A percentile compares a stretch with the other conserved stretches of the same genome.
phyloP scores from a whole-genome alignment of 2,329 filamentous ascomycete genomes.

The Aciculosporium take region DNA sequence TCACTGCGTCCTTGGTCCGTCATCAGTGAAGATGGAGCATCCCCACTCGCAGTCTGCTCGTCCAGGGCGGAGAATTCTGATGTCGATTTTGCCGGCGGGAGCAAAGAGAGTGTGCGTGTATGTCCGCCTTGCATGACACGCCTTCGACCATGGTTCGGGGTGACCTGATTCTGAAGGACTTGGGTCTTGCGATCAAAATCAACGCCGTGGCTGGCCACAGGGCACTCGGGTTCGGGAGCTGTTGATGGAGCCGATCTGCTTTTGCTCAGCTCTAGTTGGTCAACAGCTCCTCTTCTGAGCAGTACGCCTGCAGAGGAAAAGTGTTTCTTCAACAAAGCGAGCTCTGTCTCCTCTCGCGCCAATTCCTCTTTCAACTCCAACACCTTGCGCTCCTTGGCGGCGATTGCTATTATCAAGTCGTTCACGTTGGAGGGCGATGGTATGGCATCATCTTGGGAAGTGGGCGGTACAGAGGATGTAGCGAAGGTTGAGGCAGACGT shows the following conservation, averaged over 20 bases:
- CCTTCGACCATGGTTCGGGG: conserved; percentile 31
- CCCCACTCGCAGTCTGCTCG: conserved; percentile 17
- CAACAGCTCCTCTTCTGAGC: conserved; percentile 49
- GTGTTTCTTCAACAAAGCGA: conserved; percentile 65
- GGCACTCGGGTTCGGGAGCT: conserved; percentile 17
- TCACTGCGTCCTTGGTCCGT: conserved; percentile 20
- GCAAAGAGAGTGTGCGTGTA: conserved; percentile 56
- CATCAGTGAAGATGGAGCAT: conserved; percentile 13
- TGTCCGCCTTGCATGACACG: conserved; percentile 56
- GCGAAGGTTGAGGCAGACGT: conserved; percentile 3
- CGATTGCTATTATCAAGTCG: conserved; percentile 75
- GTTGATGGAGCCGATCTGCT: conserved; percentile 3
- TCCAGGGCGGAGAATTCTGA: conserved; percentile 29
- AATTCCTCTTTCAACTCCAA: conserved; percentile 86
- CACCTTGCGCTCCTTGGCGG: conserved; percentile 80
- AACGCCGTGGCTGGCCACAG: conserved; percentile 24
- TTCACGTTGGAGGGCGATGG: conserved; percentile 39
- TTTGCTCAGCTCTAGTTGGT: conserved; percentile 1
- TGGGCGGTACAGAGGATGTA: conserved; percentile 31
- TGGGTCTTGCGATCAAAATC: conserved; percentile 65
- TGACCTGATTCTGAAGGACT: conserved; percentile 37
- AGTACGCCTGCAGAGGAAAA: conserved; percentile 66
- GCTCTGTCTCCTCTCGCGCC: conserved; percentile 62
- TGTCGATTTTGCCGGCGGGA: conserved; percentile 51
- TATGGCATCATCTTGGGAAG: conserved; percentile 30